Evolutionary conservation across 2,329 filamentous ascomycete genomes (phyloP), one percentile per base, ranked within the genome.

Genomic region (Harringtonia lauricola): DNA sequence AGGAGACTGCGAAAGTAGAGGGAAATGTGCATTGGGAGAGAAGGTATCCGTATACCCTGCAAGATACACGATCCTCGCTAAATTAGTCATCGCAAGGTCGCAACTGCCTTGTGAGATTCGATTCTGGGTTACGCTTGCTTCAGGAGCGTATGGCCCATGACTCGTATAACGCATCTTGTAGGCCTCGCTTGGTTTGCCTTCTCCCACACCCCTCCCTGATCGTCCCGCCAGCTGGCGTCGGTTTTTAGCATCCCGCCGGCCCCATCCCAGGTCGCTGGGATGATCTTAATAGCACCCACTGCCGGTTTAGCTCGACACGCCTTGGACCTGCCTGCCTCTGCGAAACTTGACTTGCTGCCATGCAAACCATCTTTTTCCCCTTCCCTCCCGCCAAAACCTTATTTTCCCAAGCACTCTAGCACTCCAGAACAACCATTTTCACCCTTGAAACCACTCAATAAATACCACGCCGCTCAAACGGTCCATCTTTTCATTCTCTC

Each of bases 191-290:
- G 22, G 24, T 19, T 38, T 38, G 5, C 5, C 18, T 18, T 28
- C n/a, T 18, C 21, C 13, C 41, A 24, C 29, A 8, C 38, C 35
- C 39, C 39, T 24, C 41, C 42, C 41, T 47, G 45, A 48, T 48
- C 48, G 46, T 36, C 48, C 45, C 48, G 44, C 39, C 41, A 41
- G 36, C 36, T 33, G 39, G 38, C 42, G n/a, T 42, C 43, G 41
- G 39, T 33, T 41, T 43, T 47, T 44, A 46, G 42, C 42, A 47
- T 50, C 41, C 48, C 43, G 45, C 33, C 46, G 22, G 31, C 13
- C 41, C 37, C 39, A 38, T 45, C 36, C 45, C 47, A 49, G 41
- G 42, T 43, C 45, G 34, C 35, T 42, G 47, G 47, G 45, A 41
- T 41, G 43, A 50, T 49, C 47, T 40, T 36, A 46, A 43, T 46